phyloP scores from a whole-genome alignment of 1,284 basidiomycete species.

The Phylloporus sp. region DNA sequence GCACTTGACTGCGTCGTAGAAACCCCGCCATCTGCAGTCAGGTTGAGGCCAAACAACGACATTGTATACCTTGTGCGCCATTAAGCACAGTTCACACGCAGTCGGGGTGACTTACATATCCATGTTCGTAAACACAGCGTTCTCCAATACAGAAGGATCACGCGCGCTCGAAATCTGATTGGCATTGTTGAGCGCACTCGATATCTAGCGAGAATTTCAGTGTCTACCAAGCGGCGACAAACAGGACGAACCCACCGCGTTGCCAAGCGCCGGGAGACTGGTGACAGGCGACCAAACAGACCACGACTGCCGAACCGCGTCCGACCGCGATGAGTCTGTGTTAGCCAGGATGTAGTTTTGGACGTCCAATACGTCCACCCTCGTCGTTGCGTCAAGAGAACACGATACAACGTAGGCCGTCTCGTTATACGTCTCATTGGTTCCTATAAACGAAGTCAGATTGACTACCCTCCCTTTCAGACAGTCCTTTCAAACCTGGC shows the following conservation, averaged over 20 bases:
- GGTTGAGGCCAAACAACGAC: background rate
- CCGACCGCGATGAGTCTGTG: background rate
- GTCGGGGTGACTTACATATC: background rate
- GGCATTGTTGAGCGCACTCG: background rate
- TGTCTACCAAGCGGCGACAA: background rate
- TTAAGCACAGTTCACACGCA: background rate
- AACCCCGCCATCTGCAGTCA: background rate
- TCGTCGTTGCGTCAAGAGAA: background rate
- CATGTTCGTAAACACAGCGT: background rate
- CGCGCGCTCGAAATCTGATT: no score
- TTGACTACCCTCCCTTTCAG: background rate
- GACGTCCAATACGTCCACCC: background rate
- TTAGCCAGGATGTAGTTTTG: background rate
- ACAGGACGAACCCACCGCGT: background rate
- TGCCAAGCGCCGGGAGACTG: background rate
- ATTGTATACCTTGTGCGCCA: background rate
- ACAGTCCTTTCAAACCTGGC: background rate
- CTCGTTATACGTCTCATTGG: background rate
- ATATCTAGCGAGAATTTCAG: background rate
- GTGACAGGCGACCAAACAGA: background rate
- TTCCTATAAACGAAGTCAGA: background rate
- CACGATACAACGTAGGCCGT: background rate
- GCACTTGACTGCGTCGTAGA: background rate
- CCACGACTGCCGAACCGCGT: background rate
- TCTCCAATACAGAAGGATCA: background rate